These are phyloP conservation scores for Xylaria hypoxylon DNA, from an alignment of 2,329 filamentous ascomycete genomes.

Conservation along the genomic window DNA sequence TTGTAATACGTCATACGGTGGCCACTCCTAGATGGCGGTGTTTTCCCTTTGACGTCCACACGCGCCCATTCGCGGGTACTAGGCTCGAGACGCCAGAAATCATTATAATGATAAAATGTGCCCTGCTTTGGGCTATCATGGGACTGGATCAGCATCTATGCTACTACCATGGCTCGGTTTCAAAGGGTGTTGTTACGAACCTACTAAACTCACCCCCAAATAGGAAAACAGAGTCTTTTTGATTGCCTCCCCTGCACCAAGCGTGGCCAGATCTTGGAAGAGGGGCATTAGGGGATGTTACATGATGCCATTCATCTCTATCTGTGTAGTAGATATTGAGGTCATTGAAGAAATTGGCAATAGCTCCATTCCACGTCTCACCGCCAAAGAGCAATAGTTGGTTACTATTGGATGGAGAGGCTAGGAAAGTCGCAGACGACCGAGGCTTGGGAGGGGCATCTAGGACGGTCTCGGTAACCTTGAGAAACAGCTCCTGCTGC, in stretches of 20 bases:
- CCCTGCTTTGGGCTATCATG: slow-evolving; percentile 60
- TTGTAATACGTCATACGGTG: slow-evolving; percentile 98
- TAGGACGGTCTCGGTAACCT: slow-evolving; percentile 84
- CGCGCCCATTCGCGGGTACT: slow-evolving; percentile 89
- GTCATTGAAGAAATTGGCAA: slow-evolving; percentile 79
- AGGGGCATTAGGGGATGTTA: slow-evolving; percentile 91
- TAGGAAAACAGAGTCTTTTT: slow-evolving; percentile 82
- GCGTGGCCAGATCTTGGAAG: slow-evolving; percentile 93
- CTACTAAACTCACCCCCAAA: slow-evolving; percentile 98
- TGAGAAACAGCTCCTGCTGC: slow-evolving; percentile 92
- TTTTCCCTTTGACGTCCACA: slow-evolving; percentile 81
- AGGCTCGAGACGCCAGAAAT: slow-evolving; percentile 95
- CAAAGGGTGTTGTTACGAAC: slow-evolving; percentile 37
- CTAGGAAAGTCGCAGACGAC: slow-evolving; percentile 83
- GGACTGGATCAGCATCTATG: slow-evolving; percentile 26
- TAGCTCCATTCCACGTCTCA: slow-evolving; percentile 92
- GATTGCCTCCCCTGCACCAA: slow-evolving; percentile 90
- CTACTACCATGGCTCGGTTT: slow-evolving; percentile 2
- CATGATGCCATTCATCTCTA: slow-evolving; percentile 88
- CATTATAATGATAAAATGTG: slow-evolving; percentile 99
- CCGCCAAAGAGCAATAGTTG: slow-evolving; percentile 93
- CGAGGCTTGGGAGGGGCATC: slow-evolving; percentile 80
- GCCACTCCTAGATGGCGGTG: slow-evolving; percentile 86
- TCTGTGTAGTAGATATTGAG: slow-evolving; percentile 79
- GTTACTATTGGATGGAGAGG: slow-evolving; percentile 86